Conservation (phyloP, 176 grass and related monocot genomes). For the Triticum monococcum region DNA sequence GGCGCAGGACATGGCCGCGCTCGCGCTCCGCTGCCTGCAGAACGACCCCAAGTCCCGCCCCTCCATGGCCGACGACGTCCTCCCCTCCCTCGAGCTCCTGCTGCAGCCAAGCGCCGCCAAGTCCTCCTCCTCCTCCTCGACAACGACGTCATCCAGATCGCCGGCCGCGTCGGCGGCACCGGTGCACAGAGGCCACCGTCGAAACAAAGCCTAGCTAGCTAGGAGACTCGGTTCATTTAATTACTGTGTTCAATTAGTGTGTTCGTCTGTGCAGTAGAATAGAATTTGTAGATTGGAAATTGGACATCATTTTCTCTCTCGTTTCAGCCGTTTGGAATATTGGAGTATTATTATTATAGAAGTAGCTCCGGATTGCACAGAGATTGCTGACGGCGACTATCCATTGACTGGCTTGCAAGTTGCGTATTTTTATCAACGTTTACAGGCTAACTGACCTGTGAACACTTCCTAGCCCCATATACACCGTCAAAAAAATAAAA, state of each 20-base stretch:
- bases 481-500: no score
- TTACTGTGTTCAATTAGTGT: background rate
- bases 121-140: background rate
- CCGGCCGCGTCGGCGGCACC: background rate
- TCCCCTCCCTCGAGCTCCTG: conserved; percentile 47
- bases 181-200: background rate
- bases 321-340: no score
- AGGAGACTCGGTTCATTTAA: background rate
- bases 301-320: no score
- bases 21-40: conserved; percentile 61
- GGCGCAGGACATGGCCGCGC: conserved; percentile 54
- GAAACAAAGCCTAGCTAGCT: background rate
- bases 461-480: no score
- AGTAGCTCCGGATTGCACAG: no score
- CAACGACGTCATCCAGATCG: background rate
- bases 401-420: no score
- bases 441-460: no score
- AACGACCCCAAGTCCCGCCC: conserved; percentile 64
- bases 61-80: conserved; percentile 51
- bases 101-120: conserved; percentile 22
- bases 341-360: no score
- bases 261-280: background rate
- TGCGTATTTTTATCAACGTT: no score
- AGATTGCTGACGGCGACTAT: no score
- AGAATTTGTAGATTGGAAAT: no score